These are phyloP conservation scores for Thelonectria rubi DNA, from an alignment of 2,329 filamentous ascomycete genomes.

Conservation along the genomic window DNA sequence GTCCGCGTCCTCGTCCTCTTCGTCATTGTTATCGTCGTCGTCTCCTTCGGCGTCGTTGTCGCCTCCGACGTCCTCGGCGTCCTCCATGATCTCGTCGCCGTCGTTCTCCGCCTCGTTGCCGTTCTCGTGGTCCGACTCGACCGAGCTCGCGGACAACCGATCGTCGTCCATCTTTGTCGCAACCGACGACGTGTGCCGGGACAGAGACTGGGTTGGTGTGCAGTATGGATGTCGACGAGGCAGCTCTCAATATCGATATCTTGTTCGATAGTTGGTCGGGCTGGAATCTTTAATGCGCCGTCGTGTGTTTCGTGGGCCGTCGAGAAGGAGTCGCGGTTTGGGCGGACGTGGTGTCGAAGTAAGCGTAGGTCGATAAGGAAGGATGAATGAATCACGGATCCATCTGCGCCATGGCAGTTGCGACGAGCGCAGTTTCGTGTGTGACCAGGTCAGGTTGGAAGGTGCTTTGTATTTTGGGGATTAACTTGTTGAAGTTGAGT, in stretches of 20 bases:
- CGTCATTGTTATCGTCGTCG: slow-evolving; percentile 47
- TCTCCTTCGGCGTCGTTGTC: slow-evolving; percentile 48
- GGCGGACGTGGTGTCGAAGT: background rate
- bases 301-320: background rate
- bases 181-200: slow-evolving; percentile 11
- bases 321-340: background rate
- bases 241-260: background rate
- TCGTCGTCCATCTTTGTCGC: slow-evolving; percentile 36
- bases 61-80: slow-evolving; percentile 53
- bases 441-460: background rate
- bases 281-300: background rate
- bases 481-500: background rate
- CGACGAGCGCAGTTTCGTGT: background rate
- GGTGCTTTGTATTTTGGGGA: background rate
- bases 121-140: slow-evolving; percentile 46
- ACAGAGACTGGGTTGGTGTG: slow-evolving; percentile 1
- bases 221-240: background rate
- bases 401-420: background rate
- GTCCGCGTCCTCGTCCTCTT: slow-evolving; percentile 51
- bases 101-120: slow-evolving; percentile 51
- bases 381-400: too few relatives aligned
- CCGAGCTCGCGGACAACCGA: slow-evolving; percentile 37
- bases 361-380: background rate
- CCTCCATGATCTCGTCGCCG: slow-evolving; percentile 67
- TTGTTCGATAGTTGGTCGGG: background rate